These are phyloP conservation scores for Arabidopsis hybrid DNA, from an alignment of 441 rosid species.

Conservation along the genomic window DNA sequence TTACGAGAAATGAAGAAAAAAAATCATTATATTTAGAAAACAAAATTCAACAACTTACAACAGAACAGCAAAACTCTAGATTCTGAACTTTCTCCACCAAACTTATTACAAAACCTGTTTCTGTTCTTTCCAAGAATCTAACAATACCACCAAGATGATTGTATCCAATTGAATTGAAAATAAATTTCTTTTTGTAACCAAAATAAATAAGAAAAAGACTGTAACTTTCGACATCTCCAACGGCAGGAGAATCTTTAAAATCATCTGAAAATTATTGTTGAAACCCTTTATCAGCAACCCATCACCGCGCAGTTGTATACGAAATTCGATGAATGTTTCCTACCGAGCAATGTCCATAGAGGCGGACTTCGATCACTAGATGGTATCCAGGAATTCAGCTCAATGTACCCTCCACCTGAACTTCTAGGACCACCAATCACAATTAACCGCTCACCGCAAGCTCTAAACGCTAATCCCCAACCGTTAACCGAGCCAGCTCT, in stretches of 20 bases:
- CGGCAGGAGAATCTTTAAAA: slow-evolving; percentile 57
- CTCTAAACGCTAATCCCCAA: slow-evolving; percentile 71
- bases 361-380: slow-evolving; percentile 46
- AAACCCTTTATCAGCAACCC: slow-evolving; percentile 56
- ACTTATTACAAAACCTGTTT: slow-evolving; percentile 35
- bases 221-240: slow-evolving; percentile 49
- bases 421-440: slow-evolving; percentile 65
- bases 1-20: background rate
- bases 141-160: slow-evolving; percentile 31
- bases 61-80: slow-evolving; percentile 8
- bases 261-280: slow-evolving; percentile 37
- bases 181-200: slow-evolving; percentile 23
- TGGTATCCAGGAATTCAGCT: slow-evolving; percentile 66
- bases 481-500: slow-evolving; percentile 61
- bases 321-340: slow-evolving; percentile 58
- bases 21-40: slow-evolving; percentile 1
- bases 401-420: slow-evolving; percentile 60
- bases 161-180: slow-evolving; percentile 36
- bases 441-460: slow-evolving; percentile 58
- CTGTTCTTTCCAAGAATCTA: slow-evolving; percentile 24
- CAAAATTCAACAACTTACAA: slow-evolving; percentile 17
- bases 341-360: slow-evolving; percentile 54
- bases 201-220: slow-evolving; percentile 20
- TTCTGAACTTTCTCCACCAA: slow-evolving; percentile 24
- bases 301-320: slow-evolving; percentile 66